phyloP scores from a whole-genome alignment of 1,284 basidiomycete species.

The Ustilago bromivora region DNA sequence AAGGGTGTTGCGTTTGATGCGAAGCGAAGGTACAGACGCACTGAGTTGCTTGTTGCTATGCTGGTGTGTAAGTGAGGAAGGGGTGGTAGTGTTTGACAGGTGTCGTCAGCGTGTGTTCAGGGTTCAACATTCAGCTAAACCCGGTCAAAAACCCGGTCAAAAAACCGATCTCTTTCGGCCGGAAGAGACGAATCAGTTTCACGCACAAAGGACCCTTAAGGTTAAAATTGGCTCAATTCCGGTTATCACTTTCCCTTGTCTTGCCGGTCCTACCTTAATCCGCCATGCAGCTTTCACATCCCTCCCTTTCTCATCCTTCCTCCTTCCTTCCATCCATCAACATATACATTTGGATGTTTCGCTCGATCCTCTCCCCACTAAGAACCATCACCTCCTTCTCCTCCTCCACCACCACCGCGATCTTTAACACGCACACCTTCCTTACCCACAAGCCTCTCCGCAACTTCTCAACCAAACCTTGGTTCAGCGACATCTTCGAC shows the following conservation, averaged over 20 bases:
- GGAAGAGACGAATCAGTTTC: background rate
- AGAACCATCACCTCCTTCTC: constrained; percentile 3
- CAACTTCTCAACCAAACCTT: background rate
- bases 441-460: background rate
- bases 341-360: constrained; percentile 7
- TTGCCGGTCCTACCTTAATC: background rate
- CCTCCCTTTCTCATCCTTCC: background rate
- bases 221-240: background rate
- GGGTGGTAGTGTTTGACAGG: too few relatives aligned
- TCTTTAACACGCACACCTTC: background rate
- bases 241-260: background rate
- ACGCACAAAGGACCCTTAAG: background rate
- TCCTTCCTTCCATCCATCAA: background rate
- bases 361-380: constrained; percentile 5
- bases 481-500: constrained; percentile 13
- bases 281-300: background rate
- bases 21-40: too few relatives aligned
- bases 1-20: too few relatives aligned
- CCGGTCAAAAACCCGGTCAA: too few relatives aligned
- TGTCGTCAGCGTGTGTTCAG: too few relatives aligned
- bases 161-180: too few relatives aligned
- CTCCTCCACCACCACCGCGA: background rate
- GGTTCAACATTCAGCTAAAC: too few relatives aligned
- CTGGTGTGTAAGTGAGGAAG: too few relatives aligned
- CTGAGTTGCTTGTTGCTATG: too few relatives aligned